Evolutionary conservation across 768 basidiomycete genomes (phyloP).

Genomic region (Tubosaeta sp.): DNA sequence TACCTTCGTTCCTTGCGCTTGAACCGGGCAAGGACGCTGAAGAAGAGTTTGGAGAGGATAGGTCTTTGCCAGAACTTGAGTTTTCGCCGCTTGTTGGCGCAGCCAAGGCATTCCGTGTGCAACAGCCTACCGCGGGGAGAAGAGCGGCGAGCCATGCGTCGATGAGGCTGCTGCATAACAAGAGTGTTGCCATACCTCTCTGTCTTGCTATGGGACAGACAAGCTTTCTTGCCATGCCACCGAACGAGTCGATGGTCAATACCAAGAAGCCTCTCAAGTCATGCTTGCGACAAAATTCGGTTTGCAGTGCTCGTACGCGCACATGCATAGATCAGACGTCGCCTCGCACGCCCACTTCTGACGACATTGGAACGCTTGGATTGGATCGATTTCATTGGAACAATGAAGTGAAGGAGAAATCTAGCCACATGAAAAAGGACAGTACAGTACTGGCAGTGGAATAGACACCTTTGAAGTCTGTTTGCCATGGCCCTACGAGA

Average conservation of each 20-base stretch:
- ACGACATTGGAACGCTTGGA: conserved; percentile 23
- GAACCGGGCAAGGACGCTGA: neutral
- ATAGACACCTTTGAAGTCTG: neutral
- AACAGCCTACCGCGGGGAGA: neutral
- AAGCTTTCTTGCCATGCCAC: too few relatives aligned
- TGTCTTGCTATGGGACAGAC: too few relatives aligned
- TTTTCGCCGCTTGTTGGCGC: conserved; percentile 19
- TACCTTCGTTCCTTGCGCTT: conserved; percentile 17
- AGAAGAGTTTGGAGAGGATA: neutral
- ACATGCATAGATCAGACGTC: conserved; percentile 1
- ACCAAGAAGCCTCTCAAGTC: neutral
- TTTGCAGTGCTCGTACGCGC: neutral
- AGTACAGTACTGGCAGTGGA: conserved; percentile 17
- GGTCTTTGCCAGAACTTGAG: conserved; percentile 13
- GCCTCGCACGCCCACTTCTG: conserved; percentile 12
- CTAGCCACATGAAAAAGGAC: conserved; percentile 19
- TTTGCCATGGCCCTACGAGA: too few relatives aligned
- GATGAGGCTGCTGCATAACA: too few relatives aligned
- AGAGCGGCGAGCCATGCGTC: neutral
- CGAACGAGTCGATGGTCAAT: neutral
- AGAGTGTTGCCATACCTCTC: too few relatives aligned
- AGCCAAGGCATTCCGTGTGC: conserved; percentile 3
- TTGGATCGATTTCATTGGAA: conserved; percentile 24
- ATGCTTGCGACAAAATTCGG: neutral
- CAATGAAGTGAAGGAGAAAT: conserved; percentile 12